A percentile compares a stretch with the other conserved stretches of the same genome.
Evolutionary conservation across 257 asterid genomes (phyloP).

Genomic region (Solanum verrucosum): DNA sequence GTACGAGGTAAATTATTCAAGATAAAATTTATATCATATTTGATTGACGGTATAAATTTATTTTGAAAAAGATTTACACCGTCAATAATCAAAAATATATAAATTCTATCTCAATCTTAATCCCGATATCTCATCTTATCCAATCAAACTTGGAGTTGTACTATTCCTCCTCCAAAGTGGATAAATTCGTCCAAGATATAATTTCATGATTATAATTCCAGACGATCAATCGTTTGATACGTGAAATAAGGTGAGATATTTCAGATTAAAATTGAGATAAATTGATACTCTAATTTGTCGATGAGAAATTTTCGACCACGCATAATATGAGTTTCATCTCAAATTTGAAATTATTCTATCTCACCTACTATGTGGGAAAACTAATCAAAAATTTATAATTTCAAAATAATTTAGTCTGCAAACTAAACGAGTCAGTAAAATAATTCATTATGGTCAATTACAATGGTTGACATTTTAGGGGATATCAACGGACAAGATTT

Average conservation of each 20-base stretch:
- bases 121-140: background rate
- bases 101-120: background rate
- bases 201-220: background rate
- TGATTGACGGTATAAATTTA: background rate
- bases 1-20: background rate
- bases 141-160: background rate
- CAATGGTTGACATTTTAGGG: conserved; percentile 33
- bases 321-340: background rate
- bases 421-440: background rate
- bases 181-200: background rate
- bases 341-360: background rate
- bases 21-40: background rate
- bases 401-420: background rate
- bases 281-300: background rate
- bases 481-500: conserved; percentile 89
- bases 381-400: background rate
- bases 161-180: background rate
- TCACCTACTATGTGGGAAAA: background rate
- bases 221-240: background rate
- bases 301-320: background rate
- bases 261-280: background rate
- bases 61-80: background rate
- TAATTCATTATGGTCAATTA: background rate
- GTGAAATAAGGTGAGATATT: background rate
- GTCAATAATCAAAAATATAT: background rate